Conservation (phyloP, 345 rosid species). For the Cardamine chenopodiifolia region DNA sequence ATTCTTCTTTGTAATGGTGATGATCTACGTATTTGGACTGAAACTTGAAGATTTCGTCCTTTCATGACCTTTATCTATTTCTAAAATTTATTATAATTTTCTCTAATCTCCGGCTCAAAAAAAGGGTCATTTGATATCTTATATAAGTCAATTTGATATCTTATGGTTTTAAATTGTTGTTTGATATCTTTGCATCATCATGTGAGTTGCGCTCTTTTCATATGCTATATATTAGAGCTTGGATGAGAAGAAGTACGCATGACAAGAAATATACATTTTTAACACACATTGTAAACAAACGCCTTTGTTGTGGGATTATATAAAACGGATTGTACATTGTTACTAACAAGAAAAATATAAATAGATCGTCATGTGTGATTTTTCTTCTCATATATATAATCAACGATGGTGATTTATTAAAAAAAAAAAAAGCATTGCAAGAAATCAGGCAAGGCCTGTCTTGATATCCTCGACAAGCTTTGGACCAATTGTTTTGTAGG, state of each 20-base stretch:
- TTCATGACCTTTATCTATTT: not conserved
- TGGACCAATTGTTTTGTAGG: conserved; percentile 45
- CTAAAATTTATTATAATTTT: not conserved
- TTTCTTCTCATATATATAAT: conserved; percentile 3
- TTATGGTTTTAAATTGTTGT: not conserved
- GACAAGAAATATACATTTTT: not conserved
- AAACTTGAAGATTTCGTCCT: not conserved
- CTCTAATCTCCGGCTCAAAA: not conserved
- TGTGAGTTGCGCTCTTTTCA: not conserved
- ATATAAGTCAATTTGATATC: not conserved
- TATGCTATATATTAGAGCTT: not conserved
- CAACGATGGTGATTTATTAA: conserved; percentile 10
- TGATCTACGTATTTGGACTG: not conserved
- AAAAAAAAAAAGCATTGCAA: conserved; percentile 5
- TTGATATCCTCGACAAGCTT: conserved; percentile 42
- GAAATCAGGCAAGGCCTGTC: conserved; percentile 32
- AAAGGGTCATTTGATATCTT: not conserved
- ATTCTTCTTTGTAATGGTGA: not conserved
- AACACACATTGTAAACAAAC: not conserved
- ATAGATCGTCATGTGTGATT: conserved; percentile 16
- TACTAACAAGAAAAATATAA: not conserved
- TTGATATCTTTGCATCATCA: not conserved
- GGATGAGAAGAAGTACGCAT: not conserved
- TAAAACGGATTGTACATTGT: conserved; percentile 16
- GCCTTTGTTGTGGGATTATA: not conserved